Conservation (phyloP, 164 flowering plant species). For the Aristolochia contorta region DNA sequence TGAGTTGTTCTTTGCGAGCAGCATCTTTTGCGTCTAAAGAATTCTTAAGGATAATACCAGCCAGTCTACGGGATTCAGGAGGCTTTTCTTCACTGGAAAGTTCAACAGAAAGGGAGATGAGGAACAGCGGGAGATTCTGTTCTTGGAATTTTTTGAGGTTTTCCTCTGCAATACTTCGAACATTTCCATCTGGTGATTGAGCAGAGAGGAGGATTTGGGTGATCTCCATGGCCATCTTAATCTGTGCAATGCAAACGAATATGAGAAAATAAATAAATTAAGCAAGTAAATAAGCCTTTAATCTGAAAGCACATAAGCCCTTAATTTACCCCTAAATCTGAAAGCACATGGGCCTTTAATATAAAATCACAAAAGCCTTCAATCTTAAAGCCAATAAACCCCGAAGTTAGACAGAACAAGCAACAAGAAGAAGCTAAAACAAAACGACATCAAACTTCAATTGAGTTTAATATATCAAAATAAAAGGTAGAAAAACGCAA, state of each 20-base stretch:
- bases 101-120: constrained; percentile 57
- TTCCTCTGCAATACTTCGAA: constrained; percentile 54
- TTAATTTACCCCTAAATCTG: not conserved
- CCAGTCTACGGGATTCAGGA: constrained; percentile 54
- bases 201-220: constrained; percentile 64
- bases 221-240: constrained; percentile 60
- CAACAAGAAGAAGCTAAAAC: too few relatives aligned
- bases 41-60: constrained; percentile 77
- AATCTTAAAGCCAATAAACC: too few relatives aligned
- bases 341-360: not conserved
- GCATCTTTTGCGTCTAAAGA: constrained; percentile 71
- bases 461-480: too few relatives aligned
- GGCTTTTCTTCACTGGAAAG: constrained; percentile 69
- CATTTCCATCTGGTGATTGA: constrained; percentile 55
- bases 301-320: too few relatives aligned
- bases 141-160: constrained; percentile 56
- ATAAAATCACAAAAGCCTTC: not conserved
- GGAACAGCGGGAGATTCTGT: constrained; percentile 52
- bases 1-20: constrained; percentile 39
- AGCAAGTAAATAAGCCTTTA: not conserved
- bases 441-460: too few relatives aligned
- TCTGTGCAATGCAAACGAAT: not conserved
- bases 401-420: too few relatives aligned
- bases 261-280: constrained; percentile 3
- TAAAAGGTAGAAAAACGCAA: too few relatives aligned